phyloP scores from a whole-genome alignment of 768 basidiomycete genomes.

The Mycena kentingensis region DNA sequence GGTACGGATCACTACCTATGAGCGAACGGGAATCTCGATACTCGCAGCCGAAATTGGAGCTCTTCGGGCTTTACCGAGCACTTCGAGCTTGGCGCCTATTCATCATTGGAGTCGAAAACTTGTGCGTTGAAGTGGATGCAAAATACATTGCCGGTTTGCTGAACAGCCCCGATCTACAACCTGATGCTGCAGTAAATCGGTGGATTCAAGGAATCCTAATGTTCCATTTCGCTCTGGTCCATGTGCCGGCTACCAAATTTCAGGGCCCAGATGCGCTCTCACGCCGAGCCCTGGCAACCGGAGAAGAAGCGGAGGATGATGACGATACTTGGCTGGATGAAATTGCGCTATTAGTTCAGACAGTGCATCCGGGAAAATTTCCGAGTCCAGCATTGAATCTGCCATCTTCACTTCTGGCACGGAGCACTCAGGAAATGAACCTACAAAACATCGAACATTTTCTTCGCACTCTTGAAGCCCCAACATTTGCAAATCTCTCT shows the following conservation, averaged over 20 bases:
- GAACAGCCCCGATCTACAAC: too few species aligned
- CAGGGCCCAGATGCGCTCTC: conserved; percentile 43
- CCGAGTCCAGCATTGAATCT: not conserved
- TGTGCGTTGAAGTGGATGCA: conserved; percentile 41
- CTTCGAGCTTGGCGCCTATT: conserved; percentile 1
- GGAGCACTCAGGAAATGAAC: not conserved
- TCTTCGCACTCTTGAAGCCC: conserved; percentile 16
- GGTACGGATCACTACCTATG: conserved; percentile 37
- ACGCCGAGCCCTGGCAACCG: conserved; percentile 20
- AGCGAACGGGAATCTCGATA: conserved; percentile 36
- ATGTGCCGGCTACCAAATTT: conserved; percentile 38
- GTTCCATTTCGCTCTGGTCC: conserved; percentile 39
- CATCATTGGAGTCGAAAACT: conserved; percentile 29
- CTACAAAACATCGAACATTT: conserved; percentile 17
- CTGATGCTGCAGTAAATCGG: conserved; percentile 40
- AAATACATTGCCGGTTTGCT: conserved; percentile 45
- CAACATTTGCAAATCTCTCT: not conserved
- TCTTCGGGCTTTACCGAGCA: conserved; percentile 38
- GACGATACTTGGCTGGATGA: conserved; percentile 9
- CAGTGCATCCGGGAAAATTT: not conserved
- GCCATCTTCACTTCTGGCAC: not conserved
- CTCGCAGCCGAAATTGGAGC: conserved; percentile 42
- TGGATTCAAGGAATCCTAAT: conserved; percentile 44
- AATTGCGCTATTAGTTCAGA: not conserved
- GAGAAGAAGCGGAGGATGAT: conserved; percentile 30